Evolutionary conservation across 2,329 filamentous ascomycete genomes (phyloP).

Genomic region (Ascomycota sp.): DNA sequence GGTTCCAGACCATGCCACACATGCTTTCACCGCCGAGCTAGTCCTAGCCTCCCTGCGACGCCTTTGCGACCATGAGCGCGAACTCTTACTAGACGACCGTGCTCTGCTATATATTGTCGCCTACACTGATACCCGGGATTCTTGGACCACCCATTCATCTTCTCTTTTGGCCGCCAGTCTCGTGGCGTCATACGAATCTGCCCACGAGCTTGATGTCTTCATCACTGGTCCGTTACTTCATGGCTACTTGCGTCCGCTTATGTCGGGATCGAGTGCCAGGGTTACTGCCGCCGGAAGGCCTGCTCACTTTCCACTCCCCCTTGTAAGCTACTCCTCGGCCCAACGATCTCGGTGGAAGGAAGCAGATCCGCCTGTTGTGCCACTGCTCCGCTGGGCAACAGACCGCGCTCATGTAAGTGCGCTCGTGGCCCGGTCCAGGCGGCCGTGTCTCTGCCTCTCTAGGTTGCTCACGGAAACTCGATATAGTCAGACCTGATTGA

Average conservation of each 20-base stretch:
- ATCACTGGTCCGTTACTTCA: slow-evolving; percentile 37
- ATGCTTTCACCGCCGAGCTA: slow-evolving; percentile 6
- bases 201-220: slow-evolving; percentile 12
- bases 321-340: no score
- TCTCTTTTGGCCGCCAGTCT: slow-evolving; percentile 12
- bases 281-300: slow-evolving; percentile 11
- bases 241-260: slow-evolving; percentile 45
- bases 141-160: slow-evolving; percentile 18
- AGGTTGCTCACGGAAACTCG: background rate
- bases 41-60: slow-evolving; percentile 9
- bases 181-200: slow-evolving; percentile 9
- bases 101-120: slow-evolving; percentile 13
- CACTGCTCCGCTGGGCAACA: slow-evolving; percentile 3
- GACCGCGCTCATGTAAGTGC: slow-evolving; percentile 2
- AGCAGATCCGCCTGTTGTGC: background rate
- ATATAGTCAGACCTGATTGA: slow-evolving; percentile 2
- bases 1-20: background rate
- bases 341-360: background rate
- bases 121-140: slow-evolving; percentile 11
- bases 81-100: slow-evolving; percentile 2
- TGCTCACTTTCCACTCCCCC: slow-evolving; percentile 3
- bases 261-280: slow-evolving; percentile 32
- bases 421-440: background rate
- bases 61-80: slow-evolving; percentile 4
- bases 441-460: background rate